A percentile compares a stretch with the other conserved stretches of the same genome.
Evolutionary conservation across 192 early-diverging fungal species (phyloP).

Genomic region (Radiomyces spectabilis): DNA sequence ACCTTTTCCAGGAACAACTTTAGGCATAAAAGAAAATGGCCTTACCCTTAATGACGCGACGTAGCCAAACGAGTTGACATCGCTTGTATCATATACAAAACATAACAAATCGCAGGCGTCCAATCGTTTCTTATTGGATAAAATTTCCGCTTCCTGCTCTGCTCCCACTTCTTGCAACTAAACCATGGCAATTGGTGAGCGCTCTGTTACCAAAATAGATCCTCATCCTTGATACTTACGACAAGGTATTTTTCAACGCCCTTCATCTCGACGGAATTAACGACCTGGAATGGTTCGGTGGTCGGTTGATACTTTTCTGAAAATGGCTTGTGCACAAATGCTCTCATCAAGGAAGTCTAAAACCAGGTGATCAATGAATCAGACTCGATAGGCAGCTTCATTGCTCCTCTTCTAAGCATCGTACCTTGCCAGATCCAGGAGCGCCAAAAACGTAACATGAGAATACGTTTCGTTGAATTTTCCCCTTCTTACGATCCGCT

Average conservation of each 20-base stretch:
- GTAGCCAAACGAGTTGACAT: constrained; percentile 91
- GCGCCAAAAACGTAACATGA: constrained; percentile 94
- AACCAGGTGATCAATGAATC: constrained; percentile 10
- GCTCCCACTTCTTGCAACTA: constrained; percentile 92
- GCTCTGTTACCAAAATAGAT: neutral
- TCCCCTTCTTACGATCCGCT: constrained; percentile 70
- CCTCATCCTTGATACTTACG: constrained; percentile 36
- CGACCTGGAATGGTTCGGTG: constrained; percentile 66
- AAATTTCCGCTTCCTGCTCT: constrained; percentile 77
- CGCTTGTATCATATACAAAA: constrained; percentile 93
- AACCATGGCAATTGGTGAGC: neutral
- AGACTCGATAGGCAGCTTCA: neutral
- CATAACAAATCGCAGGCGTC: constrained; percentile 88
- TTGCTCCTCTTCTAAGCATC: neutral
- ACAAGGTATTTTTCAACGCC: constrained; percentile 93
- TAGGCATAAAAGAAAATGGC: neutral
- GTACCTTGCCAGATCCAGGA: constrained; percentile 84
- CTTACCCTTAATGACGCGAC: constrained; percentile 73
- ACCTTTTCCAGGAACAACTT: neutral
- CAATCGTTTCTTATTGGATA: constrained; percentile 81
- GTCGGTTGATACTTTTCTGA: constrained; percentile 69
- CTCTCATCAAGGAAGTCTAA: constrained; percentile 71
- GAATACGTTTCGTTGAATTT: constrained; percentile 86
- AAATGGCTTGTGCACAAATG: constrained; percentile 84
- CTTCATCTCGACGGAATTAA: constrained; percentile 93